Conservation (phyloP, 495 filamentous ascomycete species). For the Neurospora pannonica region DNA sequence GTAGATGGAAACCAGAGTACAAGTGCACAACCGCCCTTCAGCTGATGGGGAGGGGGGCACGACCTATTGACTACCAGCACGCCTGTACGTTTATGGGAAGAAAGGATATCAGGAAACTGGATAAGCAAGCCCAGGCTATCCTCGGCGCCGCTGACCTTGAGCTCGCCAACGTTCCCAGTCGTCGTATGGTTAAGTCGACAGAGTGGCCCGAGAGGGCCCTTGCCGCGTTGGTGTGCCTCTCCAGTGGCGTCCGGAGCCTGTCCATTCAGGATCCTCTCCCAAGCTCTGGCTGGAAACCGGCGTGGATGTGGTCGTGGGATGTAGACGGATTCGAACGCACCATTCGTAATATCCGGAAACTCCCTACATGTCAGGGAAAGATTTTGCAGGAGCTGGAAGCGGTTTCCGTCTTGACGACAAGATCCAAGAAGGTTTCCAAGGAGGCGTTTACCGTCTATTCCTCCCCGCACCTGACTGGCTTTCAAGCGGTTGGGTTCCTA, state of each 20-base stretch:
- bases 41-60: neutral
- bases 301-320: neutral
- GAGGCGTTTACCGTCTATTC: neutral
- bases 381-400: neutral
- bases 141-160: neutral
- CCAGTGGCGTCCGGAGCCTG: neutral
- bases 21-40: neutral
- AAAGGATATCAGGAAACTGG: neutral
- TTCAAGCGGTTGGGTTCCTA: neutral
- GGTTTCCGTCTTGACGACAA: neutral
- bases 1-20: neutral
- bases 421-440: neutral
- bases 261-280: neutral
- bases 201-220: neutral
- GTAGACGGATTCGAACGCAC: neutral
- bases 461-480: neutral
- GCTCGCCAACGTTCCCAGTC: neutral
- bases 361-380: neutral
- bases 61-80: rapidly evolving
- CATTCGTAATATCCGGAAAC: neutral
- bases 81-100: neutral
- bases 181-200: neutral
- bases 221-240: neutral
- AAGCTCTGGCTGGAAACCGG: neutral
- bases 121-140: neutral